Evolutionary conservation across 2,329 filamentous ascomycete genomes (phyloP), one percentile per base, ranked within the genome.

Genomic region (Penicillium sp.): DNA sequence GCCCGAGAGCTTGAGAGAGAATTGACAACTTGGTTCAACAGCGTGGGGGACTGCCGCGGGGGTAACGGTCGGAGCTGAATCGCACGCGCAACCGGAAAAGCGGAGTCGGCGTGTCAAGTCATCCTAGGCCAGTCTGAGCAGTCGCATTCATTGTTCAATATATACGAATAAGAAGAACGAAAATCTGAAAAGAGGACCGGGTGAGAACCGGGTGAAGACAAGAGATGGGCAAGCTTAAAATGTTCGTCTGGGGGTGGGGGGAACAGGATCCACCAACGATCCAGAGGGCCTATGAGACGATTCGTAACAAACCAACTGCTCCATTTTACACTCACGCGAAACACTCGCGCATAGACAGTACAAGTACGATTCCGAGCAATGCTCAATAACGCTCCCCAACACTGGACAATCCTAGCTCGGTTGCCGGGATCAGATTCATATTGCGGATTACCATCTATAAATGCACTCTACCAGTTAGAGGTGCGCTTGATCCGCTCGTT

Each of bases 401-500:
- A 26, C 5, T 26, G 24, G 24, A 7, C 24, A 26, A 26, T 26
- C 24, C 7, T 26, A 1, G 24, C 24, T 2, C 5, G 24, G 24
- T 26, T 26, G 24, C 24, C 5, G 6, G 6, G 24, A 1, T 26
- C 24, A 26, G 24, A 4, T 26, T 26, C 6, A 7, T 1, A 26
- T 26, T 26, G 24, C 24, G 3, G 24, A 4, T 7, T 26, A 29
- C 28, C 10, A 9, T 29, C 28, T 29, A 29, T 36, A 28, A 23
- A 13, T 12, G 9, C 44, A 24, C 21, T 46, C 57, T 63, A 74
- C 72, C 71, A 74, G 59, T 77, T 68, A 59, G 65, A 65, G 53
- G 69, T 72, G 48, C 68, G 72, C 66, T 76, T 76, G 50, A 76
- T 56, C 3, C 60, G 60, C 62, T 78, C 70, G 65, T 95, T 95